phyloP scores from a whole-genome alignment of 2,329 filamentous ascomycete genomes.

The Penicillium sp. region DNA sequence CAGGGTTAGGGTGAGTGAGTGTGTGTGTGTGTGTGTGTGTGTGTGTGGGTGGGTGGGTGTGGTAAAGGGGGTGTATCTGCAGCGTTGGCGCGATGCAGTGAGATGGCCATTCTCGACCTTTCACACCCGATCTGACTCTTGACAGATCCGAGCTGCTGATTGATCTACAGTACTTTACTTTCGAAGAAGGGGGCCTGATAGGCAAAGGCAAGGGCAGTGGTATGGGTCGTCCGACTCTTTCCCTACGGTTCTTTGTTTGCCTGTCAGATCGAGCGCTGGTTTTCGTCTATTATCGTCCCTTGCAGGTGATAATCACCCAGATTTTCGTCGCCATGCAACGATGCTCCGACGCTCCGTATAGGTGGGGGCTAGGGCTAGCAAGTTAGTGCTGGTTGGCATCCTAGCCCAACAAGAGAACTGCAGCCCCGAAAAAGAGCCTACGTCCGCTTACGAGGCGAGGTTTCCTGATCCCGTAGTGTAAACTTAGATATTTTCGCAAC shows the following conservation, averaged over 20 bases:
- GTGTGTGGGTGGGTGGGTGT: background rate
- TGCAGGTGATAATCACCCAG: background rate
- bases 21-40: no score
- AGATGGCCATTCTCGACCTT: slow-evolving; percentile 20
- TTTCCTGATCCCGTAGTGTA: background rate
- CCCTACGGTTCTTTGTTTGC: background rate
- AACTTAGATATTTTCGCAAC: background rate
- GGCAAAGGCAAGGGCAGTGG: background rate
- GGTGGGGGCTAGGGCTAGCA: background rate
- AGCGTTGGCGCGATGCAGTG: slow-evolving; percentile 18
- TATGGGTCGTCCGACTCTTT: background rate
- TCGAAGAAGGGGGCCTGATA: background rate
- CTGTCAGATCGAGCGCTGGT: background rate
- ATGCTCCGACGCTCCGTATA: background rate
- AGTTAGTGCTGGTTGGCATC: background rate
- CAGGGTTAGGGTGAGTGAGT: slow-evolving; percentile 6
- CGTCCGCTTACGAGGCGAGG: background rate
- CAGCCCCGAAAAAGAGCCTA: background rate
- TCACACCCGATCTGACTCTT: background rate
- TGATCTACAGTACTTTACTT: background rate
- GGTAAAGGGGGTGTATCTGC: slow-evolving; percentile 6
- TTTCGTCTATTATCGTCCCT: background rate
- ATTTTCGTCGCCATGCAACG: background rate
- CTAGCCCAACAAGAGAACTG: background rate
- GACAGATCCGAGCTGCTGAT: background rate